Conservation (phyloP, 805 yeast genomes). For the Candida tibetensis region DNA sequence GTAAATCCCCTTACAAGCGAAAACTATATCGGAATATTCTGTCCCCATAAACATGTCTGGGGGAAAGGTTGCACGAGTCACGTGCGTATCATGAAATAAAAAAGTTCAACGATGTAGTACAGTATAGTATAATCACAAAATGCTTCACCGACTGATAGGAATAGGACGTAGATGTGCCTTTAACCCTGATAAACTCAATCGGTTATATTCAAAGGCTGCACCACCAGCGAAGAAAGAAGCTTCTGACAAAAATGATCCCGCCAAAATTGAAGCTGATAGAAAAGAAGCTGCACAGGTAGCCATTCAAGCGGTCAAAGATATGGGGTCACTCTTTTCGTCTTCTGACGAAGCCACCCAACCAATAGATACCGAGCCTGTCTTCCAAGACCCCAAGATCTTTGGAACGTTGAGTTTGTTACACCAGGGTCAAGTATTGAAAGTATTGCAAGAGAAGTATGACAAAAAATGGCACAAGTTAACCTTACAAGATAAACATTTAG, state of each 20-base stretch:
- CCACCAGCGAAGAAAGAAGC: too few species aligned
- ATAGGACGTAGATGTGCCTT: too few species aligned
- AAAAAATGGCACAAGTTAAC: constrained; percentile 56
- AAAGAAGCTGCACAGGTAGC: constrained; percentile 40
- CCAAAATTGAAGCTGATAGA: constrained; percentile 2
- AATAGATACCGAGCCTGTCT: constrained; percentile 45
- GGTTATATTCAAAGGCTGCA: too few species aligned
- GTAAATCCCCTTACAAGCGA: too few species aligned
- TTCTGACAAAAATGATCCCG: neutral
- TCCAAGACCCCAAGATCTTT: constrained; percentile 34
- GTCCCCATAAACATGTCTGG: too few species aligned
- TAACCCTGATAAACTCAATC: too few species aligned
- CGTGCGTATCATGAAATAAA: too few species aligned
- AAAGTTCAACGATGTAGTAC: too few species aligned
- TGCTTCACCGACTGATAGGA: too few species aligned
- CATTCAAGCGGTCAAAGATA: constrained; percentile 38
- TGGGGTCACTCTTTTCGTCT: constrained; percentile 35
- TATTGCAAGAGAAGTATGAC: constrained; percentile 48
- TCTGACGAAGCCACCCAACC: constrained; percentile 43
- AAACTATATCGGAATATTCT: too few species aligned
- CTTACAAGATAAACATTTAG: constrained; percentile 49
- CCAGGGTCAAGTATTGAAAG: constrained; percentile 56
- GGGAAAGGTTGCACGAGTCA: too few species aligned
- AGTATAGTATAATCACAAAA: too few species aligned
- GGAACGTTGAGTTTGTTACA: constrained; percentile 42